Evolutionary conservation across 1,139 yeast species (phyloP).

Genomic region (Candida pseudoviswanathii): DNA sequence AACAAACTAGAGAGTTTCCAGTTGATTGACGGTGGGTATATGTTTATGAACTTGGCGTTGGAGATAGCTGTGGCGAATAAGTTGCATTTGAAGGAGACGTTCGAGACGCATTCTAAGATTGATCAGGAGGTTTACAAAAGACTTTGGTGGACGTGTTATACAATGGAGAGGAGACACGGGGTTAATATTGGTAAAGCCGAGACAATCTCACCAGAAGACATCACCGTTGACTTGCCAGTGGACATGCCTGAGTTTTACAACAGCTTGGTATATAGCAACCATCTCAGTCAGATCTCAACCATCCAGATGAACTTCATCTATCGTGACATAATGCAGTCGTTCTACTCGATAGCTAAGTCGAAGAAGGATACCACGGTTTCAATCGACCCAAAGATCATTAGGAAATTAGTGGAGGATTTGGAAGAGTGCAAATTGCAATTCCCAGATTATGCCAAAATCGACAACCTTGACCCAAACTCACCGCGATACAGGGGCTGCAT

Average conservation of each 20-base stretch:
- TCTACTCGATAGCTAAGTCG: slow-evolving; percentile 10
- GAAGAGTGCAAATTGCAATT: slow-evolving; percentile 17
- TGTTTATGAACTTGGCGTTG: slow-evolving; percentile 19
- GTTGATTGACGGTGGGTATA: slow-evolving; percentile 20
- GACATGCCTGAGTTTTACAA: slow-evolving; percentile 15
- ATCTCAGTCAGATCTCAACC: slow-evolving; percentile 17
- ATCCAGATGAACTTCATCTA: slow-evolving; percentile 18
- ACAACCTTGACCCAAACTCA: slow-evolving; percentile 14
- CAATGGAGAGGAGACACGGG: slow-evolving; percentile 21
- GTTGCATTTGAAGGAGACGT: slow-evolving; percentile 17
- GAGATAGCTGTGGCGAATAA: slow-evolving; percentile 20
- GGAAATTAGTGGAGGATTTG: slow-evolving; percentile 17
- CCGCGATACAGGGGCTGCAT: slow-evolving; percentile 17
- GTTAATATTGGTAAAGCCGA: slow-evolving; percentile 20
- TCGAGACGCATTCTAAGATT: slow-evolving; percentile 8
- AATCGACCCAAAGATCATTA: slow-evolving; percentile 17
- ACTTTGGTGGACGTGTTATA: slow-evolving; percentile 23
- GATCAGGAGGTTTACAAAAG: slow-evolving; percentile 18
- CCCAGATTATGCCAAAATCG: slow-evolving; percentile 15
- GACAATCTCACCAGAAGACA: slow-evolving; percentile 15
- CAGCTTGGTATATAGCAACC: slow-evolving; percentile 18
- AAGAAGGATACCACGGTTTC: slow-evolving; percentile 13
- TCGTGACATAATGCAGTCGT: slow-evolving; percentile 18
- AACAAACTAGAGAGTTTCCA: slow-evolving; percentile 19
- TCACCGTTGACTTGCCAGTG: slow-evolving; percentile 18